Conservation (phyloP, 768 basidiomycete species). For the Grammothele lineata region DNA sequence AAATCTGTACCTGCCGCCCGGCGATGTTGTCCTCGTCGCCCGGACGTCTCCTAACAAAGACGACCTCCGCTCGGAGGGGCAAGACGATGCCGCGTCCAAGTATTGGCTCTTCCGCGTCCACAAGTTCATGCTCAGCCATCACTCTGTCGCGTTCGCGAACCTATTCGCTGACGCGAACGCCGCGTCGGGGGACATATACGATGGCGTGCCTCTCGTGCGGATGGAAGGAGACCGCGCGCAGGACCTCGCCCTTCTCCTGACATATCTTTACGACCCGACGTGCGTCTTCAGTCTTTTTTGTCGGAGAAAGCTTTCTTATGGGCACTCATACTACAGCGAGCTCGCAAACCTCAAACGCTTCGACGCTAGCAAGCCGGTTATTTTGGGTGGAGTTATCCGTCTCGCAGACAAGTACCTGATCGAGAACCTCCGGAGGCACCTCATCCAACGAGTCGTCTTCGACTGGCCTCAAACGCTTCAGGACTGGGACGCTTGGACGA, state of each 20-base stretch:
- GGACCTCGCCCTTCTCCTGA: slow-evolving; percentile 2
- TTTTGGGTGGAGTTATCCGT: slow-evolving; percentile 9
- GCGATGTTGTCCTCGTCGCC: slow-evolving; percentile 18
- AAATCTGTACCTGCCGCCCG: slow-evolving; percentile 16
- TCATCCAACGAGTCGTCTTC: slow-evolving; percentile 18
- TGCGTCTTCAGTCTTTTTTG: not conserved
- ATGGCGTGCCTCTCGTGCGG: slow-evolving; percentile 6
- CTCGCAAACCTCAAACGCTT: not conserved
- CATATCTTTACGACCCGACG: slow-evolving; percentile 4
- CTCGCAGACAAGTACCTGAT: slow-evolving; percentile 27
- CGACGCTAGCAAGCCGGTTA: slow-evolving; percentile 13
- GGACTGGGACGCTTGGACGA: slow-evolving; percentile 24
- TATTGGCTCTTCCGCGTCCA: slow-evolving; percentile 11
- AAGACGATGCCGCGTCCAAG: no score
- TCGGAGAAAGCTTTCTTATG: no score
- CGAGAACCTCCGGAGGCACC: slow-evolving; percentile 18
- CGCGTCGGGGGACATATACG: not conserved
- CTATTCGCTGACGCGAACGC: slow-evolving; percentile 7
- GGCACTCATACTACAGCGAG: no score
- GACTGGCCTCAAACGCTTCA: slow-evolving; percentile 26
- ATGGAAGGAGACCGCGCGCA: slow-evolving; percentile 7
- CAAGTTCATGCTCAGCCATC: slow-evolving; percentile 3
- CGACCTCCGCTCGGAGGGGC: no score
- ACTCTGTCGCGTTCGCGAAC: slow-evolving; percentile 7
- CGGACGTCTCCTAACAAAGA: no score